A percentile compares a stretch with the other conserved stretches of the same genome.
Conservation (phyloP, 495 filamentous ascomycete genomes). For the Tetracladium setigerum region DNA sequence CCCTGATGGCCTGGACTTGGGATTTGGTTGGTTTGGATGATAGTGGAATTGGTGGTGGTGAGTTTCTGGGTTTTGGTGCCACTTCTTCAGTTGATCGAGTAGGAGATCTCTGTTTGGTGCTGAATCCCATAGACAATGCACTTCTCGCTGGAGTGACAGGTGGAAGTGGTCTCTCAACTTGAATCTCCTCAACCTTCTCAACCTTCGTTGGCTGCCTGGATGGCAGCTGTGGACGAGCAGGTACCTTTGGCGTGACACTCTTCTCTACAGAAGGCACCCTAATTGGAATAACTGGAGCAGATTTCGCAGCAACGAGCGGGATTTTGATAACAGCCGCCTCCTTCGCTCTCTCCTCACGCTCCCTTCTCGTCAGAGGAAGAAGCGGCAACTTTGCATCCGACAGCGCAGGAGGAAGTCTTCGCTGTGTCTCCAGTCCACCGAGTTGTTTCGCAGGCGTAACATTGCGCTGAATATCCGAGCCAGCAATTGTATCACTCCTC, state of each 20-base stretch:
- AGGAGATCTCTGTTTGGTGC: slow-evolving; percentile 15
- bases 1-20: slow-evolving; percentile 33
- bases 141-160: slow-evolving; percentile 7
- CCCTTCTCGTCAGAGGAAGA: slow-evolving; percentile 23
- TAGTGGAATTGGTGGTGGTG: slow-evolving; percentile 39
- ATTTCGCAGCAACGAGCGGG: slow-evolving; percentile 10
- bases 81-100: slow-evolving; percentile 9
- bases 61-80: slow-evolving; percentile 11
- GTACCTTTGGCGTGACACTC: slow-evolving; percentile 13
- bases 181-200: background rate
- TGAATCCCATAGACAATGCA: slow-evolving; percentile 17
- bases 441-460: background rate
- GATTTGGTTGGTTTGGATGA: slow-evolving; percentile 33
- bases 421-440: slow-evolving; percentile 11
- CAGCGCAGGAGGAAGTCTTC: slow-evolving; percentile 39
- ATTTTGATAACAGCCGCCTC: slow-evolving; percentile 12
- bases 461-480: slow-evolving; percentile 7
- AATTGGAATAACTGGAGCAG: slow-evolving; percentile 14
- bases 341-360: slow-evolving; percentile 6
- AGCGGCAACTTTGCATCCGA: slow-evolving; percentile 43
- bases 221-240: background rate
- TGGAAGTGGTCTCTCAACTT: slow-evolving; percentile 12
- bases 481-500: slow-evolving; percentile 16
- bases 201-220: background rate
- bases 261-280: slow-evolving; percentile 9